Evolutionary conservation across 139 green algal species (phyloP).

Genomic region (Deuterostichococcus epilithicus): DNA sequence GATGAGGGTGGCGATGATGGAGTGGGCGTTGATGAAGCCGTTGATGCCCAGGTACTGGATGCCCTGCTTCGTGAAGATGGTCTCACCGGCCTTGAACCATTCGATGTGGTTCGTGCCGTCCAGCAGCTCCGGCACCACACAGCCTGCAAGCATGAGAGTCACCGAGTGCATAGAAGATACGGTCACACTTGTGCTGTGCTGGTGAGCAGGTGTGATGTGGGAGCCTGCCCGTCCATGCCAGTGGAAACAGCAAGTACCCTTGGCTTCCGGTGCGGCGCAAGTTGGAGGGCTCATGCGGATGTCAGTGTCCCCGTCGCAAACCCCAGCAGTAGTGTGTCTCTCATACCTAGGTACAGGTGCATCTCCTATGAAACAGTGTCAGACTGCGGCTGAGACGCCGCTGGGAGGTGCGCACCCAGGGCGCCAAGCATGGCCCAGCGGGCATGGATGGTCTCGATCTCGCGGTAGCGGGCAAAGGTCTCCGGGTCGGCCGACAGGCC

Average conservation of each 20-base stretch:
- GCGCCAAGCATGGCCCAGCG: constrained; percentile 88
- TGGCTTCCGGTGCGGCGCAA: not conserved
- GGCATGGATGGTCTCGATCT: constrained; percentile 83
- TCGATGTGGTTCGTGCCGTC: constrained; percentile 55
- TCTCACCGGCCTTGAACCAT: constrained; percentile 71
- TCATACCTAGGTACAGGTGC: too few species aligned
- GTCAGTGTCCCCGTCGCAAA: too few species aligned
- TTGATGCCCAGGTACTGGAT: constrained; percentile 72
- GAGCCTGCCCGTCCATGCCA: not conserved
- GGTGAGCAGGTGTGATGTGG: not conserved
- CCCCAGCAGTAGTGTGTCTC: not conserved
- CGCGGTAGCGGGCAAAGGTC: constrained; percentile 71
- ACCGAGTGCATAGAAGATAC: not conserved
- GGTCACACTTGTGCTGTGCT: not conserved
- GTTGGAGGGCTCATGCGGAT: not conserved
- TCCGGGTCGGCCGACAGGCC: constrained; percentile 82
- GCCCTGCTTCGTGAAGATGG: constrained; percentile 41
- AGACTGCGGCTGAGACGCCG: too few species aligned
- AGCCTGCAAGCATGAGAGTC: constrained; percentile 34
- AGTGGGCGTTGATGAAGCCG: constrained; percentile 73
- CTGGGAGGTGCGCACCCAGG: constrained; percentile 53
- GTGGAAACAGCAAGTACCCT: not conserved
- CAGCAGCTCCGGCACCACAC: constrained; percentile 75
- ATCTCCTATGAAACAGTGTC: not conserved
- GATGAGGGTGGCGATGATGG: constrained; percentile 70